These are phyloP conservation scores for Echites panduratus DNA, from an alignment of 257 asterid species.

Conservation along the genomic window DNA sequence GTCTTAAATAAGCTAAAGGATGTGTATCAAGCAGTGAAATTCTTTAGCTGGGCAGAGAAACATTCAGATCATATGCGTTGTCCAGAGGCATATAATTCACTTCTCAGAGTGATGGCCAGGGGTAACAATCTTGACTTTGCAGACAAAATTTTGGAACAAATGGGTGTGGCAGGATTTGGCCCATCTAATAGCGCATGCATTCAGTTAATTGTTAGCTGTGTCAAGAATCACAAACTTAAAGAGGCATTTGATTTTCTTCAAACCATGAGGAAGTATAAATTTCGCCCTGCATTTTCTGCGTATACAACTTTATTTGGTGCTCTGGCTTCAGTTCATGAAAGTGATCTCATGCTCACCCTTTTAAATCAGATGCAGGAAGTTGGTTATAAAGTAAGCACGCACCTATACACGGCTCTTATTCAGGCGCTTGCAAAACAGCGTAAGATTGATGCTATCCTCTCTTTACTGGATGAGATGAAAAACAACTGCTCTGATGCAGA, in stretches of 20 bases:
- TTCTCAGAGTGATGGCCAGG: slow-evolving; percentile 57
- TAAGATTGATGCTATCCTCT: slow-evolving; percentile 64
- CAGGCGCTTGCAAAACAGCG: slow-evolving; percentile 70
- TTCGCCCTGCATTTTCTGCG: slow-evolving; percentile 84
- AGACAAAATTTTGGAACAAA: slow-evolving; percentile 58
- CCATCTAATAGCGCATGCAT: slow-evolving; percentile 51
- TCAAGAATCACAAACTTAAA: slow-evolving; percentile 37
- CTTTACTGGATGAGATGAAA: slow-evolving; percentile 73
- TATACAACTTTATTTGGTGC: slow-evolving; percentile 82
- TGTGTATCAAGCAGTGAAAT: slow-evolving; percentile 44
- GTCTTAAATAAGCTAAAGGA: slow-evolving; percentile 69
- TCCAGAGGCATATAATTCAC: slow-evolving; percentile 62
- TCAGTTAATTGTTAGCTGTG: slow-evolving; percentile 53
- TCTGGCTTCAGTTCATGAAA: slow-evolving; percentile 39
- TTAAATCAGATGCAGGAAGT: slow-evolving; percentile 79
- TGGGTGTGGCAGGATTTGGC: slow-evolving; percentile 68
- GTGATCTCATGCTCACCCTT: slow-evolving; percentile 73
- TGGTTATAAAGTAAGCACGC: slow-evolving; percentile 69
- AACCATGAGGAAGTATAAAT: slow-evolving; percentile 61
- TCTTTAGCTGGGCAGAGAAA: slow-evolving; percentile 70
- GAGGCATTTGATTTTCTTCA: slow-evolving; percentile 68
- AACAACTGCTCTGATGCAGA: slow-evolving; percentile 61
- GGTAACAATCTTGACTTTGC: slow-evolving; percentile 44
- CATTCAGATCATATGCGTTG: slow-evolving; percentile 40
- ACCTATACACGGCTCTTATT: slow-evolving; percentile 67